Conservation (phyloP, 345 rosid genomes). For the Chamaenerion angustifolium region DNA sequence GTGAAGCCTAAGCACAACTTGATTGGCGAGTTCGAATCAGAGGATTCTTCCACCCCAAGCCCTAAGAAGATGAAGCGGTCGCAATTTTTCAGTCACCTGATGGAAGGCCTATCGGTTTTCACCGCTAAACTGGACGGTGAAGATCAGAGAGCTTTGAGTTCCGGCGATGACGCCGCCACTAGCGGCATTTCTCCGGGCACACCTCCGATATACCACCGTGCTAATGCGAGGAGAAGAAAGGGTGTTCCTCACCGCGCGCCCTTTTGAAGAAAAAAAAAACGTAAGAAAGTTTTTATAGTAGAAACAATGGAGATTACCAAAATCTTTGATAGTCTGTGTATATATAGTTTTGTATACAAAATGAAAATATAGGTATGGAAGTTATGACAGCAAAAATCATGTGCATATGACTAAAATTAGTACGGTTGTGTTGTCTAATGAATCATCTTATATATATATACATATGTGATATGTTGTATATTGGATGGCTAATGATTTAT, state of each 20-base stretch:
- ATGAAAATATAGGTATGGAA: neutral
- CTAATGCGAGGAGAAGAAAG: constrained; percentile 37
- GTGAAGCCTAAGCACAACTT: constrained; percentile 31
- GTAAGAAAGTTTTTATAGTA: neutral
- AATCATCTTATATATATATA: neutral
- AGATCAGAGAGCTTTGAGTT: constrained; percentile 22
- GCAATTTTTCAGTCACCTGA: constrained; percentile 38
- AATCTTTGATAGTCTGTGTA: neutral
- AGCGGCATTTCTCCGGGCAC: constrained; percentile 25
- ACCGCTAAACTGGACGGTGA: constrained; percentile 15
- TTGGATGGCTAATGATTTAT: too few species aligned
- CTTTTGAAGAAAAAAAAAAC: constrained; percentile 1
- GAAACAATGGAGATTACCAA: neutral
- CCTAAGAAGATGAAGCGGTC: constrained; percentile 61
- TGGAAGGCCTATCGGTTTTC: constrained; percentile 43
- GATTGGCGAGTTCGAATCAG: constrained; percentile 54
- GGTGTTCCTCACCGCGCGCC: constrained; percentile 37
- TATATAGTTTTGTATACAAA: neutral
- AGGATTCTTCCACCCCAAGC: constrained; percentile 63
- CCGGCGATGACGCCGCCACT: constrained; percentile 15
- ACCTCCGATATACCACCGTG: constrained; percentile 25
- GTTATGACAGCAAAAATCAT: neutral
- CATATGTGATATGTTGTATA: neutral
- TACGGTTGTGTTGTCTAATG: neutral
- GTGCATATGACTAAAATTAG: neutral